Conservation (phyloP, 768 basidiomycete species). For the Trametes coccinea region DNA sequence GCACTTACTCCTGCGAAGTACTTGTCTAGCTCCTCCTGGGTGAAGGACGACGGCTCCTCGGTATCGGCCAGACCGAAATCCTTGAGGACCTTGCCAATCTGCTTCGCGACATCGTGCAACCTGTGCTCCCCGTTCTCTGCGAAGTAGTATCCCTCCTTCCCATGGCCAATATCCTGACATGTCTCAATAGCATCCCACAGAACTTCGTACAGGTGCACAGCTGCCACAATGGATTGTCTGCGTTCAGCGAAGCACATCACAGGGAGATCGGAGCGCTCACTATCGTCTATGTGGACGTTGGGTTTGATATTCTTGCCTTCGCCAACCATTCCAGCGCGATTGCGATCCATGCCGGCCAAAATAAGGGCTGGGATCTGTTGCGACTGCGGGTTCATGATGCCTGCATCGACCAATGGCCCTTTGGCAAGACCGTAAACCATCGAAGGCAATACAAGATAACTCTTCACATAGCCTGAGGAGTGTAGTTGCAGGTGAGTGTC, state of each 20-base stretch:
- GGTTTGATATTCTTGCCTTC: conserved; percentile 61
- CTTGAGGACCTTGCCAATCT: conserved; percentile 34
- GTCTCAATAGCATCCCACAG: conserved; percentile 38
- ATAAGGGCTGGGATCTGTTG: conserved; percentile 51
- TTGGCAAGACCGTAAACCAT: conserved; percentile 59
- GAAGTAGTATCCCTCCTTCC: conserved; percentile 36
- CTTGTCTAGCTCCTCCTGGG: conserved; percentile 39
- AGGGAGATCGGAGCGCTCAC: conserved; percentile 32
- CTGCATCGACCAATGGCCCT: conserved; percentile 47
- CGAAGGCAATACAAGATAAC: conserved; percentile 52
- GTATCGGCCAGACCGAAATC: conserved; percentile 28
- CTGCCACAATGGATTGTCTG: conserved; percentile 25
- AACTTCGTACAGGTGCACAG: conserved; percentile 40
- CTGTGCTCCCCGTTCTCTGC: conserved; percentile 31
- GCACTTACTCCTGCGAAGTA: conserved; percentile 34
- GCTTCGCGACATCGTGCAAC: conserved; percentile 32
- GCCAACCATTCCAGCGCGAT: conserved; percentile 54
- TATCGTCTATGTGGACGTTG: conserved; percentile 54
- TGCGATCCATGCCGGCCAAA: conserved; percentile 43
- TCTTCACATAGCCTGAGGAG: conserved; percentile 45
- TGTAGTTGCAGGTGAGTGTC: background rate
- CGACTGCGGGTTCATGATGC: conserved; percentile 53
- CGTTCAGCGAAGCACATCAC: background rate
- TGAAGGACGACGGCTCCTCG: conserved; percentile 43
- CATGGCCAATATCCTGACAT: conserved; percentile 25